phyloP scores from a whole-genome alignment of 2,329 filamentous ascomycete species.

The Paracoccidioides brasiliensis region DNA sequence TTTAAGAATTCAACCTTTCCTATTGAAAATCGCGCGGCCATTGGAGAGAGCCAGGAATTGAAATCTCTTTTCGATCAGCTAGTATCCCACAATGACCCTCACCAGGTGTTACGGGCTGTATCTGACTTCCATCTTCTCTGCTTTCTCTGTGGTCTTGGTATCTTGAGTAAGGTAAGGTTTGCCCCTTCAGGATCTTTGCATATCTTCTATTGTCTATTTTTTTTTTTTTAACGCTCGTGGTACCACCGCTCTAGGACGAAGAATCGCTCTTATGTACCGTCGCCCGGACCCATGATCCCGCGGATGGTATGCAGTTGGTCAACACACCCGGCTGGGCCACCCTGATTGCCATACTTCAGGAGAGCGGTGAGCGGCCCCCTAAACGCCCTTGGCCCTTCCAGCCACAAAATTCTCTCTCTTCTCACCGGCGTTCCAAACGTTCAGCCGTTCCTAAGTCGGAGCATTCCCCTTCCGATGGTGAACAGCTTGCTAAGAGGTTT shows the following conservation, averaged over 20 bases:
- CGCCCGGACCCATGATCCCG: conserved; percentile 65
- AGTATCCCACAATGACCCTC: conserved; percentile 49
- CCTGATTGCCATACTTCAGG: conserved; percentile 80
- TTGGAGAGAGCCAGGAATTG: conserved; percentile 76
- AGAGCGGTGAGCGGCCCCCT: conserved; percentile 90
- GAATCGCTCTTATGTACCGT: conserved; percentile 73
- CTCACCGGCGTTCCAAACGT: conserved; percentile 9
- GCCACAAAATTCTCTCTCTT: conserved; percentile 26
- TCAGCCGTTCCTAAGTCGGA: conserved; percentile 13
- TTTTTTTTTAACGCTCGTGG: background rate
- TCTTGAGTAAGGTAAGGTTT: conserved; percentile 65
- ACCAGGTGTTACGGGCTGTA: conserved; percentile 51
- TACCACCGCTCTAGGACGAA: conserved; percentile 55
- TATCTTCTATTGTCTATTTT: background rate
- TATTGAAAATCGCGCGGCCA: conserved; percentile 77
- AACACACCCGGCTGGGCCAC: conserved; percentile 89
- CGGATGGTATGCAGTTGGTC: conserved; percentile 69
- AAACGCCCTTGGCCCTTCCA: conserved; percentile 46
- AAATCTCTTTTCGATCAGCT: conserved; percentile 56
- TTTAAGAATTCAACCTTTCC: conserved; percentile 66
- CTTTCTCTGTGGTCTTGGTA: conserved; percentile 67
- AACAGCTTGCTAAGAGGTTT: conserved; percentile 51
- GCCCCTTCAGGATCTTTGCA: background rate
- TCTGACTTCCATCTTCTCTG: conserved; percentile 93
- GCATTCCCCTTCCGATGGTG: conserved; percentile 37